Percentiles rank a stretch among this genome's conserved stretches.
These are phyloP conservation scores for Ceratocystiopsis brevicomis DNA, from an alignment of 2,329 filamentous ascomycete genomes.

Conservation along the genomic window DNA sequence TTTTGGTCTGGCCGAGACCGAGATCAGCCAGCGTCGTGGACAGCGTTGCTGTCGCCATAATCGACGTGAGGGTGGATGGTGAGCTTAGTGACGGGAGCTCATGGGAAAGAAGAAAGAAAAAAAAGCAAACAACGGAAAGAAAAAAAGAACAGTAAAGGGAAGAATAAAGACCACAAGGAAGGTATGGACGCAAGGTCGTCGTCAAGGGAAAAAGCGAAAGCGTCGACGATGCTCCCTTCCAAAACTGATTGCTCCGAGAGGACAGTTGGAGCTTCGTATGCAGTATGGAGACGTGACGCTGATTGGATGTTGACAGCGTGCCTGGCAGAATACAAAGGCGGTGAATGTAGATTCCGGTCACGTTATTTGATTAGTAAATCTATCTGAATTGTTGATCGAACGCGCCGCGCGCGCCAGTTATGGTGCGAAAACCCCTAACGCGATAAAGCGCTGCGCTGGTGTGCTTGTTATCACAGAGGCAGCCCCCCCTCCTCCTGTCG, in stretches of 20 bases:
- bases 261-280: not conserved
- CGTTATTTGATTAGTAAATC: no score
- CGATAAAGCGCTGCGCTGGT: no score
- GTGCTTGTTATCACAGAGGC: no score
- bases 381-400: no score
- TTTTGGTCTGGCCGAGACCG: conserved; percentile 61
- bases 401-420: no score
- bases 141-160: not conserved
- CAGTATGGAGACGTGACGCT: not conserved
- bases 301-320: not conserved
- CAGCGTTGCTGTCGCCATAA: conserved; percentile 21
- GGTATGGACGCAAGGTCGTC: not conserved
- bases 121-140: not conserved
- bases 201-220: not conserved
- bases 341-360: not conserved
- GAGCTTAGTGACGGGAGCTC: not conserved
- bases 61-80: not conserved
- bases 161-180: not conserved
- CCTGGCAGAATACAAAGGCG: not conserved
- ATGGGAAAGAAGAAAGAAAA: not conserved
- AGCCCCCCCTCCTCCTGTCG: no score
- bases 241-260: not conserved
- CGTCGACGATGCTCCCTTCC: not conserved
- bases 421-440: no score
- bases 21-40: conserved; percentile 51